A percentile compares a stretch with the other conserved stretches of the same genome.
Evolutionary conservation across 1,284 basidiomycete species (phyloP).

Genomic region (Meripilus lineatus): DNA sequence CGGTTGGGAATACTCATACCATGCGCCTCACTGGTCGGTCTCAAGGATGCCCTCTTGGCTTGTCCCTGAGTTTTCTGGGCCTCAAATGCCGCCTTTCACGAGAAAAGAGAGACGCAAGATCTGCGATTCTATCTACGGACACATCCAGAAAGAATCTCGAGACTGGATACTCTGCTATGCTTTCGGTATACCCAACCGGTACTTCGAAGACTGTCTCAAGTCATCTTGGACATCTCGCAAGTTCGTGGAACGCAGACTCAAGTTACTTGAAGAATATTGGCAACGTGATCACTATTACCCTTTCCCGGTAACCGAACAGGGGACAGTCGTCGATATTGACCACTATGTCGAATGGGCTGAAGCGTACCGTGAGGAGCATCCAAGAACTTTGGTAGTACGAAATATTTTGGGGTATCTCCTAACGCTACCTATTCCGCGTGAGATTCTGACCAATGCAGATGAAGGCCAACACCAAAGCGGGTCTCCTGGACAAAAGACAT

Average conservation of each 20-base stretch:
- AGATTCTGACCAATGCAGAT: too few species aligned
- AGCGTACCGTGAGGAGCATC: too few species aligned
- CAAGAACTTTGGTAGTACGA: too few species aligned
- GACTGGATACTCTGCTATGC: slow-evolving; percentile 21
- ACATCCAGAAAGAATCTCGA: slow-evolving; percentile 4
- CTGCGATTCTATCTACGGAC: slow-evolving; percentile 13
- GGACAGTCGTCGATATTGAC: too few species aligned
- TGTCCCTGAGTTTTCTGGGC: slow-evolving; percentile 14
- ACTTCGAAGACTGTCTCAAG: slow-evolving; percentile 21
- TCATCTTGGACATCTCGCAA: slow-evolving; percentile 21
- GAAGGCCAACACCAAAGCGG: too few species aligned
- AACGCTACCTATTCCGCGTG: too few species aligned
- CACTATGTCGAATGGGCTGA: too few species aligned
- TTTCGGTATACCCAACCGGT: slow-evolving; percentile 21
- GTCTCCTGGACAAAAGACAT: too few species aligned
- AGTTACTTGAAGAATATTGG: slow-evolving; percentile 18
- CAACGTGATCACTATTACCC: too few species aligned
- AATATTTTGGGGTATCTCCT: too few species aligned
- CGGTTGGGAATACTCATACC: slow-evolving; percentile 22
- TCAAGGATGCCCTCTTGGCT: slow-evolving; percentile 24
- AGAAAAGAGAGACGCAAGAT: slow-evolving; percentile 13
- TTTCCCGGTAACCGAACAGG: too few species aligned
- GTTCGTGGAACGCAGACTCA: slow-evolving; percentile 16
- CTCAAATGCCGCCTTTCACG: too few species aligned
- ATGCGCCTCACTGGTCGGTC: slow-evolving; percentile 24